A percentile compares a stretch with the other conserved stretches of the same genome.
Conservation (phyloP, 2,329 filamentous ascomycete species). For the Diplodia sapinea region DNA sequence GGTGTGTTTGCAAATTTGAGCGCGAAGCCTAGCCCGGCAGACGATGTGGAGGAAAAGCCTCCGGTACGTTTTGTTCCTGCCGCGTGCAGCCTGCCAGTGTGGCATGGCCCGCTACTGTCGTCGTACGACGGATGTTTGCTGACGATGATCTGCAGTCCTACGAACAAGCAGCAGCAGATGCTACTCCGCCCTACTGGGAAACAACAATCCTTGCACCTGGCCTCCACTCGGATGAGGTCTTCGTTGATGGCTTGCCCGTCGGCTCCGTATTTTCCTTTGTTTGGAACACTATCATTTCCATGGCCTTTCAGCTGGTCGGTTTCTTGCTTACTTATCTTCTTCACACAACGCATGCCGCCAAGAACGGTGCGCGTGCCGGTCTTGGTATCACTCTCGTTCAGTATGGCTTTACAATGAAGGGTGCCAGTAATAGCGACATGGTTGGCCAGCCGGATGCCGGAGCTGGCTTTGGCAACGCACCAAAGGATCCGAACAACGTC, state of each 20-base stretch:
- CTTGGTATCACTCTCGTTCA: conserved; percentile 95
- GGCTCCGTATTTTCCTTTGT: conserved; percentile 85
- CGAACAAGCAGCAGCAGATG: conserved; percentile 95
- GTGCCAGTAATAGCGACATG: conserved; percentile 46
- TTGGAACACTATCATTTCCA: conserved; percentile 95
- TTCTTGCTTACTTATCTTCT: conserved; percentile 98
- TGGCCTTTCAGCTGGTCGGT: conserved; percentile 95
- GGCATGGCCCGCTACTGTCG: conserved; percentile 26
- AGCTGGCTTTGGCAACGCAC: conserved; percentile 62
- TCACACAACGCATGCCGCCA: conserved; percentile 96
- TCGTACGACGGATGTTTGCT: conserved; percentile 36
- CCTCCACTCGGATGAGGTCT: conserved; percentile 91
- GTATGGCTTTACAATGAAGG: conserved; percentile 95
- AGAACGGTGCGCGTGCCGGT: conserved; percentile 93
- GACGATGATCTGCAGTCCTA: conserved; percentile 71
- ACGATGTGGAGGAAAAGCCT: conserved; percentile 87
- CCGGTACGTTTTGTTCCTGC: conserved; percentile 68
- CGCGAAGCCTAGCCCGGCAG: conserved; percentile 83
- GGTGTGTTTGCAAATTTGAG: conserved; percentile 96
- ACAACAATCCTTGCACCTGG: conserved; percentile 96
- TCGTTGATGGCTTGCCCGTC: conserved; percentile 93
- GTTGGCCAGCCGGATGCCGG: conserved; percentile 54
- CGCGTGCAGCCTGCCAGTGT: not conserved
- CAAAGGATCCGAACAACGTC: conserved; percentile 87
- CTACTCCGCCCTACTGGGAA: conserved; percentile 98